Percentiles rank a stretch among this genome's conserved stretches.
Evolutionary conservation across 2,329 filamentous ascomycete genomes (phyloP).

Genomic region (Trichophaea hybrida): DNA sequence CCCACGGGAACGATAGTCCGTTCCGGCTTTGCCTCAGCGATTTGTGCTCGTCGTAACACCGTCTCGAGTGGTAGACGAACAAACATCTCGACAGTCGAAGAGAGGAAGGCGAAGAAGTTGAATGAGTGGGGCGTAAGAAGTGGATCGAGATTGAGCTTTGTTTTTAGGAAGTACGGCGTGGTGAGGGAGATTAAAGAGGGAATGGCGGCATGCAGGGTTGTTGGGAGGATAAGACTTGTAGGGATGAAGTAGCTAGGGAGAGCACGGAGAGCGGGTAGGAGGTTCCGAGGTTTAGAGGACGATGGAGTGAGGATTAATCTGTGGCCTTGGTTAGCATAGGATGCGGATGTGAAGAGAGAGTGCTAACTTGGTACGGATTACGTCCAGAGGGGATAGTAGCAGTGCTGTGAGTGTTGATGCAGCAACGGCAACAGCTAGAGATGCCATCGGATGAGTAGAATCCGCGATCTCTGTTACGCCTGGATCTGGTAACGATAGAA

Average conservation of each 20-base stretch:
- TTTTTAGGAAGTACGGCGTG: constrained; percentile 70
- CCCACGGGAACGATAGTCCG: constrained; percentile 70
- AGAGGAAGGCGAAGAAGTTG: constrained; percentile 65
- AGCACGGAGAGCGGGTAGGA: constrained; percentile 60
- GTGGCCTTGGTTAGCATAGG: not conserved
- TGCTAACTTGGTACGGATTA: constrained; percentile 57
- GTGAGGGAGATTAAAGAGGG: constrained; percentile 71
- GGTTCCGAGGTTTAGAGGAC: constrained; percentile 58
- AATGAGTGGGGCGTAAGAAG: constrained; percentile 68
- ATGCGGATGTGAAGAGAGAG: not conserved
- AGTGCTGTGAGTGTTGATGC: constrained; percentile 59
- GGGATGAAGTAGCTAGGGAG: constrained; percentile 67
- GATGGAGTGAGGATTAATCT: constrained; percentile 72
- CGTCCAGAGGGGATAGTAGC: constrained; percentile 71
- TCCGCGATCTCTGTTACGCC: constrained; percentile 64
- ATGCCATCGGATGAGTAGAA: constrained; percentile 68
- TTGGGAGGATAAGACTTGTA: constrained; percentile 60
- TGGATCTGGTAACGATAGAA: constrained; percentile 78
- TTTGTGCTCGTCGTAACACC: constrained; percentile 75
- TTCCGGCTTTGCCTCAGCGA: constrained; percentile 45
- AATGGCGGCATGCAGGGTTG: constrained; percentile 68
- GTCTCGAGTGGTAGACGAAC: constrained; percentile 85
- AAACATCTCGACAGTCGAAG: constrained; percentile 66
- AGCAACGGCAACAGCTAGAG: constrained; percentile 56
- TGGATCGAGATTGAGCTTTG: constrained; percentile 71